These are phyloP conservation scores for Tylopilus vinaceipallidus DNA, from an alignment of 768 basidiomycete species.

Conservation along the genomic window DNA sequence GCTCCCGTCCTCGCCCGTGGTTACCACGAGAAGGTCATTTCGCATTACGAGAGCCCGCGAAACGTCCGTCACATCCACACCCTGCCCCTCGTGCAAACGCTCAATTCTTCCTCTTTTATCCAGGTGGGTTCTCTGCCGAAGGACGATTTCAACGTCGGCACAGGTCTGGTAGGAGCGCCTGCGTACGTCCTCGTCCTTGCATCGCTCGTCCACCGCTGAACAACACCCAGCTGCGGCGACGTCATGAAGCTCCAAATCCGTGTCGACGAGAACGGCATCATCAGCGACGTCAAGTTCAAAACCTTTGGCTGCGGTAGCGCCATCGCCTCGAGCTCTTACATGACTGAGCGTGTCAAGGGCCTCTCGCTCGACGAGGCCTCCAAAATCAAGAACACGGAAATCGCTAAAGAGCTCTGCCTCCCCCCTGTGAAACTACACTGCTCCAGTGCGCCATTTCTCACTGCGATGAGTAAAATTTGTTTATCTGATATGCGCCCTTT, in stretches of 20 bases:
- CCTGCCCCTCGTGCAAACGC: conserved; percentile 41
- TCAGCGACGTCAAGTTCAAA: conserved; percentile 99
- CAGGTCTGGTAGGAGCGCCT: conserved; percentile 96
- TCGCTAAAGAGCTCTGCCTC: conserved; percentile 93
- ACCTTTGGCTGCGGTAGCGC: conserved; percentile 99
- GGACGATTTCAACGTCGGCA: conserved; percentile 87
- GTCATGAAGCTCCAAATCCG: conserved; percentile 99
- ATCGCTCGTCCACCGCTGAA: conserved; percentile 13
- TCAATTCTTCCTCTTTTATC: conserved; percentile 36
- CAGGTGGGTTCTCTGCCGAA: conserved; percentile 97
- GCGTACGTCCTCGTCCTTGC: conserved; percentile 56
- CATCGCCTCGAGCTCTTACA: conserved; percentile 96
- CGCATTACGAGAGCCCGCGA: conserved; percentile 95
- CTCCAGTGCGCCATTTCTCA: conserved; percentile 60
- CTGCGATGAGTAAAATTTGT: conserved; percentile 3
- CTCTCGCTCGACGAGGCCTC: conserved; percentile 92
- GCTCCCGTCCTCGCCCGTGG: conserved; percentile 60
- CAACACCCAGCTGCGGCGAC: conserved; percentile 75
- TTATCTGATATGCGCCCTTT: conserved; percentile 24
- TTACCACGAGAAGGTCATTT: conserved; percentile 96
- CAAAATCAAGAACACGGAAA: conserved; percentile 98
- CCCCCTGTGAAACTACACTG: conserved; percentile 97
- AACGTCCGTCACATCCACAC: conserved; percentile 64
- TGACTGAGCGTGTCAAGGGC: conserved; percentile 98
- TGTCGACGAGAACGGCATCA: conserved; percentile 91